A percentile compares a stretch with the other conserved stretches of the same genome.
These are phyloP conservation scores for Didymellaceae sp. DNA, from an alignment of 2,329 filamentous ascomycete species.

Conservation along the genomic window DNA sequence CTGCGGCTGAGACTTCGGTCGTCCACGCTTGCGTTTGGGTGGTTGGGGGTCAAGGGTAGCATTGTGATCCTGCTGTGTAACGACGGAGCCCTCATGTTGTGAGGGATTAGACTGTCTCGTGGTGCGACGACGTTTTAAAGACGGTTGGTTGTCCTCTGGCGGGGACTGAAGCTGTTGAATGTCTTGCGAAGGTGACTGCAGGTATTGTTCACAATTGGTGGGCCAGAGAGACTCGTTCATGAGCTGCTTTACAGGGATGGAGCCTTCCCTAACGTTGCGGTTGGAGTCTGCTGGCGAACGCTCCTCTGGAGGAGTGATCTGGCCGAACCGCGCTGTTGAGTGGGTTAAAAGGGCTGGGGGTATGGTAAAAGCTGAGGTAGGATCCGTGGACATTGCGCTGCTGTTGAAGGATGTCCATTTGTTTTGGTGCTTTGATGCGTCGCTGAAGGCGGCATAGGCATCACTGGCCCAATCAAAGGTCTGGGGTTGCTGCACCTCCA, in stretches of 20 bases:
- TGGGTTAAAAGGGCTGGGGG: constrained; percentile 39
- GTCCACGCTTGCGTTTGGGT: constrained; percentile 46
- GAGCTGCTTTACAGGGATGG: constrained; percentile 40
- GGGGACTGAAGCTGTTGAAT: constrained; percentile 14
- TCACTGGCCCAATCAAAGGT: constrained; percentile 40
- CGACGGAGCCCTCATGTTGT: constrained; percentile 7
- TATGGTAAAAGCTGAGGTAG: constrained; percentile 30
- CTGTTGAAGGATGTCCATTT: constrained; percentile 34
- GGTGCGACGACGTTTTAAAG: constrained; percentile 39
- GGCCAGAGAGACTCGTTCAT: constrained; percentile 39
- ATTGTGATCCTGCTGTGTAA: constrained; percentile 19
- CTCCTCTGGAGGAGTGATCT: constrained; percentile 48
- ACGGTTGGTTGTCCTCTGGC: constrained; percentile 15
- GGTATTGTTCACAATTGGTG: not conserved
- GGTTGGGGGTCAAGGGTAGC: constrained; percentile 30
- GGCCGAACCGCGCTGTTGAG: constrained; percentile 42
- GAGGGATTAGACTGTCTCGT: constrained; percentile 24
- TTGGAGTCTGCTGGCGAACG: constrained; percentile 33
- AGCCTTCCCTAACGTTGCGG: constrained; percentile 23
- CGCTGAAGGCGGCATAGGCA: constrained; percentile 33
- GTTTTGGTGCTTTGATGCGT: constrained; percentile 20
- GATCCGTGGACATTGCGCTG: constrained; percentile 10
- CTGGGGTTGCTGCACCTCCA: constrained; percentile 28
- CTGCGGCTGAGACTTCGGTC: constrained; percentile 45
- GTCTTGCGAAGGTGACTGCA: constrained; percentile 2